Evolutionary conservation across 495 filamentous ascomycete species (phyloP).

Genomic region (Pyronema omphalodes): DNA sequence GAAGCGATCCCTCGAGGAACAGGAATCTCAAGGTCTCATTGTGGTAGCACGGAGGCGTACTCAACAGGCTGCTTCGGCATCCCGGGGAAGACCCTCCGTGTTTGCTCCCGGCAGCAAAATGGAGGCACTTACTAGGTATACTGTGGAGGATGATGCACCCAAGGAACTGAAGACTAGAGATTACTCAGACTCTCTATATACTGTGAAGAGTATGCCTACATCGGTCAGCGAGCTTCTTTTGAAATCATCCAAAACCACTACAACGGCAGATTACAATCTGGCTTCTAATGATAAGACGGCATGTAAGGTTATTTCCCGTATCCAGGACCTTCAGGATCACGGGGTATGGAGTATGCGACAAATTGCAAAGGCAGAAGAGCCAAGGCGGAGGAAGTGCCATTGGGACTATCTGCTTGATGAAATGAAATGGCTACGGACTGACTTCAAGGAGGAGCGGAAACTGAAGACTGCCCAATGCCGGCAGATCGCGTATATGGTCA

Average conservation of each 20-base stretch:
- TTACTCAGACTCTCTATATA: conserved; percentile 18
- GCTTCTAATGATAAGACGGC: conserved; percentile 52
- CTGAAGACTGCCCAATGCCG: conserved; percentile 72
- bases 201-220: conserved; percentile 11
- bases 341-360: conserved; percentile 86
- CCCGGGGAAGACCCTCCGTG: conserved; percentile 15
- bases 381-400: conserved; percentile 52
- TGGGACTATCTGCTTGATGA: conserved; percentile 75
- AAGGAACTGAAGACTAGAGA: conserved; percentile 17
- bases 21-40: conserved; percentile 22
- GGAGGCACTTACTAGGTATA: conserved; percentile 20
- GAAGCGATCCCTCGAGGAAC: conserved; percentile 20
- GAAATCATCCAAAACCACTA: conserved; percentile 19
- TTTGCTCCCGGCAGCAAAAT: conserved; percentile 21
- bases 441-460: conserved; percentile 84
- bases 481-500: conserved; percentile 12
- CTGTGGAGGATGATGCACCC: conserved; percentile 15
- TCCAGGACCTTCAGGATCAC: conserved; percentile 73
- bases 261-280: conserved; percentile 19
- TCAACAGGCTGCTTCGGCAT: conserved; percentile 19
- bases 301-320: conserved; percentile 58
- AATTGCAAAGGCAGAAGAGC: conserved; percentile 59
- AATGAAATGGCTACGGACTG: conserved; percentile 92
- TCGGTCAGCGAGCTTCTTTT: conserved; percentile 17
- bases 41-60: conserved; percentile 21